Evolutionary conservation across 805 yeast species (phyloP).

Genomic region (Zygosaccharomyces siamensis): DNA sequence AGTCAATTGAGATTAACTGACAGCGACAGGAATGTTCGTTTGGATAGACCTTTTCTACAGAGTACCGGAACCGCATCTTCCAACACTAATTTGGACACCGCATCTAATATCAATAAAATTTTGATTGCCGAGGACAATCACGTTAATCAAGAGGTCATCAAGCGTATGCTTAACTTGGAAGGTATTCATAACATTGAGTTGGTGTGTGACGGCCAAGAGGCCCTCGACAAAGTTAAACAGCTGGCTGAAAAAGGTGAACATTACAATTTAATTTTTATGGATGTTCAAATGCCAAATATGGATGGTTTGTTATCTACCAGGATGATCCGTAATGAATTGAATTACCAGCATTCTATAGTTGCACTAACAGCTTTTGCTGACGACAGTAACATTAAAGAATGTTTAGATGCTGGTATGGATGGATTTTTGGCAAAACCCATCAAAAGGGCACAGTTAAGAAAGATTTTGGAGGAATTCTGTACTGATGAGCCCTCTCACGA

Average conservation of each 20-base stretch:
- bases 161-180: slow-evolving; percentile 80
- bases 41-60: slow-evolving; percentile 34
- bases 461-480: slow-evolving; percentile 41
- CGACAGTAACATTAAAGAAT: slow-evolving; percentile 79
- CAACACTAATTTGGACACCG: slow-evolving; percentile 17
- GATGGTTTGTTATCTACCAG: slow-evolving; percentile 86
- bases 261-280: slow-evolving; percentile 86
- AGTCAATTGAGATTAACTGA: slow-evolving; percentile 7
- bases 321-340: slow-evolving; percentile 58
- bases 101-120: slow-evolving; percentile 39
- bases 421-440: slow-evolving; percentile 89
- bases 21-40: slow-evolving; percentile 18
- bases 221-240: slow-evolving; percentile 59
- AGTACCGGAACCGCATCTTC: slow-evolving; percentile 41
- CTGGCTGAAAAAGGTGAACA: slow-evolving; percentile 38
- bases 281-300: slow-evolving; percentile 92
- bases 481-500: slow-evolving; percentile 8
- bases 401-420: slow-evolving; percentile 86
- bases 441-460: slow-evolving; percentile 60
- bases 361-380: slow-evolving; percentile 96
- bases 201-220: slow-evolving; percentile 91
- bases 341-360: slow-evolving; percentile 70
- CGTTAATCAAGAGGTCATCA: slow-evolving; percentile 92
- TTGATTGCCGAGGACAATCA: slow-evolving; percentile 91
- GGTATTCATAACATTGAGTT: slow-evolving; percentile 66